These are phyloP conservation scores for Paxillus ammoniavirescens DNA, from an alignment of 768 basidiomycete species.

Conservation along the genomic window DNA sequence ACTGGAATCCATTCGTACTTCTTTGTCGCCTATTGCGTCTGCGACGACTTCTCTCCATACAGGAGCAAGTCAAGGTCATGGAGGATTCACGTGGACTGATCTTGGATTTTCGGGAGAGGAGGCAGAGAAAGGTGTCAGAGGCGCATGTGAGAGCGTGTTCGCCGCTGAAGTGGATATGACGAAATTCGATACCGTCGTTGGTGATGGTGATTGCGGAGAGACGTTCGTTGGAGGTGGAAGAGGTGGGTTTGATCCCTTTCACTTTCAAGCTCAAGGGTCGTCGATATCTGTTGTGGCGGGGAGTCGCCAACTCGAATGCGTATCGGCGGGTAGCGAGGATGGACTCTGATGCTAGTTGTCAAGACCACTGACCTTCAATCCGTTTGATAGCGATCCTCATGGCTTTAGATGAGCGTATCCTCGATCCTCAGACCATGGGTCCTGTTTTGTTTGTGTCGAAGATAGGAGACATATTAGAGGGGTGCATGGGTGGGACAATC, in stretches of 20 bases:
- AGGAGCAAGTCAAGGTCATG: too few species aligned
- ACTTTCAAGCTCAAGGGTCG: background rate
- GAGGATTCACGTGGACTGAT: constrained; percentile 4
- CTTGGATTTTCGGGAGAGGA: constrained; percentile 13
- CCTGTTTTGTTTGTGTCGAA: constrained; percentile 24
- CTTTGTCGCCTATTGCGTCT: background rate
- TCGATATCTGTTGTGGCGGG: background rate
- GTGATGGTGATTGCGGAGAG: constrained; percentile 64
- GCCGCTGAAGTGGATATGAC: constrained; percentile 51
- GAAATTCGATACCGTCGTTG: constrained; percentile 55
- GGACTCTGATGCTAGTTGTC: background rate
- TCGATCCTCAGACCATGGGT: constrained; percentile 15
- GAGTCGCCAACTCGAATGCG: too few species aligned
- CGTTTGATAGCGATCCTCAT: constrained; percentile 30
- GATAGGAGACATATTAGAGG: constrained; percentile 45
- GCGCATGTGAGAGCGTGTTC: constrained; percentile 44
- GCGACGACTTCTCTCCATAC: background rate
- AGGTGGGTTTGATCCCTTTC: constrained; percentile 18
- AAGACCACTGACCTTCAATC: background rate
- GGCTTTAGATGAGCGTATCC: constrained; percentile 27
- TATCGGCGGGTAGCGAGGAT: too few species aligned
- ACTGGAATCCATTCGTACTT: constrained; percentile 3
- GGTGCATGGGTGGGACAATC: constrained; percentile 53
- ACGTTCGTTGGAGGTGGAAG: constrained; percentile 52
- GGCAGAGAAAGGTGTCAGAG: constrained; percentile 7